These are phyloP conservation scores for Aspergillus hancockii DNA, from an alignment of 495 filamentous ascomycete species.

Conservation along the genomic window DNA sequence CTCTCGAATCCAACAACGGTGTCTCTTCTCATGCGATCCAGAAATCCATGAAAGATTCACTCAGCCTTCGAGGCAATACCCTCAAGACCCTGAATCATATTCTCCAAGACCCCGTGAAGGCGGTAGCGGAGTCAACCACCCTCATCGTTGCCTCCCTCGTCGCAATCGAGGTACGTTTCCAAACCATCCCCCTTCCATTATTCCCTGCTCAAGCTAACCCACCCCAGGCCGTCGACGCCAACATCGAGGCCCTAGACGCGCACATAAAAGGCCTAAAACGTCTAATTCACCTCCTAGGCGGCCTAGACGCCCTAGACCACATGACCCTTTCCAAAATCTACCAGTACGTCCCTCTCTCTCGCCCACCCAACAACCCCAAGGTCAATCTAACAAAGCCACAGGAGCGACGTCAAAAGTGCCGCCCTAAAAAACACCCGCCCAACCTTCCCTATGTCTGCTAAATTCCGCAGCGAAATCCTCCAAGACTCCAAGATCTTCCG, in stretches of 20 bases:
- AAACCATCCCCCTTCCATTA: background rate
- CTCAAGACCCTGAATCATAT: conserved; percentile 9
- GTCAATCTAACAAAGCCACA: background rate
- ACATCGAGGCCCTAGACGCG: conserved; percentile 3
- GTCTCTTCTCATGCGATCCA: conserved; percentile 3
- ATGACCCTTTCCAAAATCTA: conserved; percentile 16
- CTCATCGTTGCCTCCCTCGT: conserved; percentile 8
- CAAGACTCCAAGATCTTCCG: conserved; percentile 6
- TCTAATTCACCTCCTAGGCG: conserved; percentile 3
- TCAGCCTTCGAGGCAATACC: conserved; percentile 4
- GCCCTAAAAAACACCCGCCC: conserved; percentile 1
- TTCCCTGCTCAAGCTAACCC: background rate
- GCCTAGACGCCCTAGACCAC: conserved; percentile 9
- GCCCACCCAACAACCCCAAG: background rate
- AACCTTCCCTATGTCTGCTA: conserved; percentile 6
- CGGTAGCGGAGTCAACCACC: conserved; percentile 10
- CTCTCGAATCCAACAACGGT: conserved; percentile 8
- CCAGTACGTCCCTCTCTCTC: conserved; percentile 7
- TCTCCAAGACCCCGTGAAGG: conserved; percentile 7
- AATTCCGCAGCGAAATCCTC: conserved; percentile 10
- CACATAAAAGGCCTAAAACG: conserved; percentile 6
- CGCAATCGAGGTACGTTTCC: conserved; percentile 1
- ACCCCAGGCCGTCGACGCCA: conserved; percentile 10
- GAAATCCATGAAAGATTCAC: conserved; percentile 6
- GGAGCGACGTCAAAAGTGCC: conserved; percentile 4